A percentile compares a stretch with the other conserved stretches of the same genome.
These are phyloP conservation scores for Kokia cookei DNA, from an alignment of 441 rosid genomes.

Conservation along the genomic window DNA sequence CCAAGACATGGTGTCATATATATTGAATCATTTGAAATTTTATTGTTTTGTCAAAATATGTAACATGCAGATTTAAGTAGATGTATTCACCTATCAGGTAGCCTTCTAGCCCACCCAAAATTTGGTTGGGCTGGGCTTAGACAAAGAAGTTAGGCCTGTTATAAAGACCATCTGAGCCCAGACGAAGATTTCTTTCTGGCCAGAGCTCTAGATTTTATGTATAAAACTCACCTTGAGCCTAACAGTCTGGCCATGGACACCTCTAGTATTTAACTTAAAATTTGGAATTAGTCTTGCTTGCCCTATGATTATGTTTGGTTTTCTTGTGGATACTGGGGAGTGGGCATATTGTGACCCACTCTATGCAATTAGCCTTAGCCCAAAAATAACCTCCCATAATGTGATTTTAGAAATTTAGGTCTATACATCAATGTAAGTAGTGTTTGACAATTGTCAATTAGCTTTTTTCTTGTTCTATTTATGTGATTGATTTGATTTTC, in stretches of 20 bases:
- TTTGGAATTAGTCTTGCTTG: background rate
- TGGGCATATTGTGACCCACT: background rate
- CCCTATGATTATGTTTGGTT: background rate
- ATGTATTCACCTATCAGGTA: background rate
- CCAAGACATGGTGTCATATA: background rate
- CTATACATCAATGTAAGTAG: background rate
- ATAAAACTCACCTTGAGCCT: background rate
- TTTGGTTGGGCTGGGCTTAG: conserved; percentile 1
- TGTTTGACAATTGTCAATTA: background rate
- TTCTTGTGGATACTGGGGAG: background rate
- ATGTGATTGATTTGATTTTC: conserved; percentile 1
- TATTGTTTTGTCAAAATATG: background rate
- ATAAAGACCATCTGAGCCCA: background rate
- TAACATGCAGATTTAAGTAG: background rate
- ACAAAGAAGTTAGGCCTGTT: background rate
- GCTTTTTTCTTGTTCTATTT: conserved; percentile 6
- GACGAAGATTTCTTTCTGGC: background rate
- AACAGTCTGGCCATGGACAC: background rate
- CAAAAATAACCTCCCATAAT: background rate
- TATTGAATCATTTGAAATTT: background rate
- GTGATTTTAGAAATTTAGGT: background rate
- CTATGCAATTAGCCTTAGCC: background rate
- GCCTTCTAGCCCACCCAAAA: background rate
- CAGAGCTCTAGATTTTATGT: background rate
- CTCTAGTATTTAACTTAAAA: background rate